Evolutionary conservation across 352 stramenopile species (phyloP), one percentile per base, ranked within the genome.

Genomic region (Phytopythium helicoides): DNA sequence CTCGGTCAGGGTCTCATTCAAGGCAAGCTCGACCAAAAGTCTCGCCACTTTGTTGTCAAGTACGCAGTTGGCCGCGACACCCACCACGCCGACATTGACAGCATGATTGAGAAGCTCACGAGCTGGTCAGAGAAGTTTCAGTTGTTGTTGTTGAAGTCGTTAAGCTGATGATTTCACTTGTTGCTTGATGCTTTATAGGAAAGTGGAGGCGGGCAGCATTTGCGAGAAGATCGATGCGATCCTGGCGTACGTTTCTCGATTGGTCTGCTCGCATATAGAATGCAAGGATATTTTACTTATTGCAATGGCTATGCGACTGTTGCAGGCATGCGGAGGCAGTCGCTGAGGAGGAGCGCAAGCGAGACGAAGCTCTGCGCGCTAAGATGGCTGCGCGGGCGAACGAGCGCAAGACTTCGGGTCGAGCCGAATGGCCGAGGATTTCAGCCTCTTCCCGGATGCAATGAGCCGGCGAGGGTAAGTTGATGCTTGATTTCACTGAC

Each of bases 11-110:
- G 89, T 21, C 57, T 97, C n/a, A 60, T 97, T 22, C 77, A 95
- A 73, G 89, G 86, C 60, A 96, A 97, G 47, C 60, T 97, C 55
- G 83, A 97, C 56, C 88, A 97, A 47, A 94, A 94, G 59, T 86
- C 68, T 35, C 66, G 82, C 22, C 68, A 68, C 16, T 83, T 95
- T 15, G 69, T 91, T 33, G 80, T 95, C 47, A 96, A 94, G 56
- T 95, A 93, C 58, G 87, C 87, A 0, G 80, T 96, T 16, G 89
- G 84, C n/a, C 82, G 89, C 18, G 89, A 97, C 57, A 93, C 89
- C 11, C 75, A 87, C 52, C 52, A 86, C 55, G 76, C 81, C 11
- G 87, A 96, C 59, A 86, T 97, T 49, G 84, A 89, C 37, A 69
- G 60, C 38, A 96, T 97, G 87, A 96, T 94, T 39, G 58, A 84